These are phyloP conservation scores for Leavenworthia alabamica DNA, from an alignment of 345 rosid genomes.

Conservation along the genomic window DNA sequence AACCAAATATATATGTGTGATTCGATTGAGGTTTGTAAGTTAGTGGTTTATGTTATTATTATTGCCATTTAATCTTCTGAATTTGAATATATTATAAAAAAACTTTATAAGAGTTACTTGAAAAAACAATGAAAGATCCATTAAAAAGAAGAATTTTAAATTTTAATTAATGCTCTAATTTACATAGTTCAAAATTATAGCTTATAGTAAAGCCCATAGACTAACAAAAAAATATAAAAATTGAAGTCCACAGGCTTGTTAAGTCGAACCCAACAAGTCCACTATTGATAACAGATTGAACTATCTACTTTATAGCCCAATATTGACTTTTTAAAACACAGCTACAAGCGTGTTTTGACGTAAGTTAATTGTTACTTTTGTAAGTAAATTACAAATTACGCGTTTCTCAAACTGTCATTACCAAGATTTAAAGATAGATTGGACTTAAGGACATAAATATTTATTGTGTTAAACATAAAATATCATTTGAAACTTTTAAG, in stretches of 20 bases:
- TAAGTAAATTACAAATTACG: conserved; percentile 9
- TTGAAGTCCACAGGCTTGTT: neutral
- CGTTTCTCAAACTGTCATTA: conserved; percentile 5
- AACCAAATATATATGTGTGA: neutral
- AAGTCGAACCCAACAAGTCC: conserved; percentile 5
- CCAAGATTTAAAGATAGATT: neutral
- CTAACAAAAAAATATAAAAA: neutral
- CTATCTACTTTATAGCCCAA: neutral
- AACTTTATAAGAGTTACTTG: neutral
- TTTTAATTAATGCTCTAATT: neutral
- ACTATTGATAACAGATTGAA: neutral
- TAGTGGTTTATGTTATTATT: neutral
- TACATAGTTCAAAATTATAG: neutral
- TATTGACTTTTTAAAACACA: neutral
- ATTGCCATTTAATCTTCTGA: neutral
- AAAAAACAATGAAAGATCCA: neutral
- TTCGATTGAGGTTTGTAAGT: neutral
- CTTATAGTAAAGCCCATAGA: neutral
- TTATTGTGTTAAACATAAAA: conserved; percentile 9
- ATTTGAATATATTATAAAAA: neutral
- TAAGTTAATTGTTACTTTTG: neutral
- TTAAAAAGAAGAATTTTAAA: neutral
- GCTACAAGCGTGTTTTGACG: conserved; percentile 1
- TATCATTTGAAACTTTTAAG: neutral
- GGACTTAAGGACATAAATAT: neutral